Conservation (phyloP, 1,139 yeast genomes). For the Taphrina confusa region DNA sequence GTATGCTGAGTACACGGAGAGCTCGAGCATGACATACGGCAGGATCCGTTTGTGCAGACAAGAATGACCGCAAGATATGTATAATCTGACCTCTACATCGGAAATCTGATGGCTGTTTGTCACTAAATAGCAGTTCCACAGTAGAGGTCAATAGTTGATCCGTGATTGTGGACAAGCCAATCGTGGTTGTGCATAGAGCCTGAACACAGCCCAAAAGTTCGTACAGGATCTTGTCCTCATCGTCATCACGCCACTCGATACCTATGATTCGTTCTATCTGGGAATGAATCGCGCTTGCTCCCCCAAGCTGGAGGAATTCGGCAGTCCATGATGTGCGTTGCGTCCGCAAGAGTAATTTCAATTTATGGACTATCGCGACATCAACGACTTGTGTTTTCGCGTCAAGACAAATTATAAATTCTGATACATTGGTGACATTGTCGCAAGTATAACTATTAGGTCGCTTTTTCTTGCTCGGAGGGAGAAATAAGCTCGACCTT, state of each 20-base stretch:
- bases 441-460: background rate
- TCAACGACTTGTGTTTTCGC: background rate
- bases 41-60: background rate
- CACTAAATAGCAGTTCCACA: slow-evolving; percentile 36
- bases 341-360: slow-evolving; percentile 34
- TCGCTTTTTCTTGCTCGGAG: slow-evolving; percentile 15
- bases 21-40: slow-evolving; percentile 29
- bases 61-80: slow-evolving; percentile 18
- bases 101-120: slow-evolving; percentile 37
- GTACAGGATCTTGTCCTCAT: slow-evolving; percentile 35
- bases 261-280: slow-evolving; percentile 1
- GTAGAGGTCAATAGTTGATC: slow-evolving; percentile 6
- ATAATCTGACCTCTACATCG: slow-evolving; percentile 34
- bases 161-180: slow-evolving; percentile 9
- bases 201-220: slow-evolving; percentile 36
- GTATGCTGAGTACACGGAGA: slow-evolving; percentile 23
- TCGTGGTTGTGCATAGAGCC: slow-evolving; percentile 24
- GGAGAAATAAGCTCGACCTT: slow-evolving; percentile 6
- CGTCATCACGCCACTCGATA: slow-evolving; percentile 38
- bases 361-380: slow-evolving; percentile 11
- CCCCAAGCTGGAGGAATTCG: slow-evolving; percentile 31
- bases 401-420: background rate
- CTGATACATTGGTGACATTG: background rate
- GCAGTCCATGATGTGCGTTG: slow-evolving; percentile 36
- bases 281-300: slow-evolving; percentile 18